Base-by-base conservation (phyloP, 2,329 filamentous ascomycete genomes). In the Alternaria ventricosa region DNA sequence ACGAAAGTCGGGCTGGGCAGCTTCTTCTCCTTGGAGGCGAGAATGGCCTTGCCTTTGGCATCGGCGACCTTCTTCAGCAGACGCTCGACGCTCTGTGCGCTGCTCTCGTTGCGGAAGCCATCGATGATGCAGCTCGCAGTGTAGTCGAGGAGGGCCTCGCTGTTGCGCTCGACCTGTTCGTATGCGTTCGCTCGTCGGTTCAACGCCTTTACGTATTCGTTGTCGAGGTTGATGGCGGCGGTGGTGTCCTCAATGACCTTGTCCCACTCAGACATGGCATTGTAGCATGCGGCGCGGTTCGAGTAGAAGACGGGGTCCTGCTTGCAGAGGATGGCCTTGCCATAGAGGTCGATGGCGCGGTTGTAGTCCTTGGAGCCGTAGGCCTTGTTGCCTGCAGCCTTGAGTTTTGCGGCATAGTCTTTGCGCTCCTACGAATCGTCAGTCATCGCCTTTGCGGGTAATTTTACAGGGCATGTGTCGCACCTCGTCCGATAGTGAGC, bases 111-210 rank as follows among this genome's bases (percentile, higher is more conserved):
- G 83, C 92, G 91, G 87, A 99, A 99, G 67, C 92, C 92, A 80
- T 99, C 96, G 79, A 99, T 97, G 81, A 99, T 99, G 84, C 96
- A 99, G 83, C 95, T 97, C 62, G 96, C 96, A 9, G 96, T 99
- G 84, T 97, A 98, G 83, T 99, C 96, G 68, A 99, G 88, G 9
- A 99, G 90, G 49, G 96, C 95, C 79, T 98, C 95, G 80, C 94
- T 96, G 85, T 91, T 97, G 82, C 91, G 91, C 75, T 90, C 90
- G 47, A 96, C 88, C 80, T 97, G 92, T 83, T 99, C 96, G 82
- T 98, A 99, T 61, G 96, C 96, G 78, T 96, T 96, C 60, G 96
- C 96, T 75, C 96, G 90, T 77, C 96, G 91, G 87, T 99, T 99
- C 74, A 99, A 87, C 33, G 96, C 96, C 86, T 99, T 98, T 82